phyloP scores from a whole-genome alignment of 148 eudicot species.

The Vaccinium darrowii region DNA sequence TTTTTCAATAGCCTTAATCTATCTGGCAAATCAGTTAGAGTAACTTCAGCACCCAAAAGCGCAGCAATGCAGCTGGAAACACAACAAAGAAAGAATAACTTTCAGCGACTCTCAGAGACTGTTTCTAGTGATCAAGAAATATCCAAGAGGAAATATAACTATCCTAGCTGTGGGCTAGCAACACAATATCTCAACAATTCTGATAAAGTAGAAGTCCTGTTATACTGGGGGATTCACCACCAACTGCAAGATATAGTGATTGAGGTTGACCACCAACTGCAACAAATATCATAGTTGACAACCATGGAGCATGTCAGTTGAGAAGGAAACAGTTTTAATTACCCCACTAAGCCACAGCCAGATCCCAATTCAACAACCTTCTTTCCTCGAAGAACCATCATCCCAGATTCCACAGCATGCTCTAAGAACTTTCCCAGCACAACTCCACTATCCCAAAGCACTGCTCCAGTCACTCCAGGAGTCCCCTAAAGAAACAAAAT shows the following conservation, averaged over 20 bases:
- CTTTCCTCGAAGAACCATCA: slow-evolving; percentile 65
- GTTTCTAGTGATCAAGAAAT: not conserved
- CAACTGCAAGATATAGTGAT: not conserved
- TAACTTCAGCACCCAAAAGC: slow-evolving; percentile 74
- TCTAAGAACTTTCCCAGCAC: slow-evolving; percentile 85
- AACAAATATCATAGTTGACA: not conserved
- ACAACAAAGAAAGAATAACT: not conserved
- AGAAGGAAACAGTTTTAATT: slow-evolving; percentile 16
- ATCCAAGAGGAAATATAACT: not conserved
- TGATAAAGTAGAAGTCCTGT: not conserved
- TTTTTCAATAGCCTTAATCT: slow-evolving; percentile 74
- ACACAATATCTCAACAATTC: not conserved
- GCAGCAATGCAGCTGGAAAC: slow-evolving; percentile 86
- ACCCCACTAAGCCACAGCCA: slow-evolving; percentile 97
- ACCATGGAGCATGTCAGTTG: not conserved
- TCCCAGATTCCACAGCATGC: slow-evolving; percentile 72
- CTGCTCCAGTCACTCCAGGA: slow-evolving; percentile 96
- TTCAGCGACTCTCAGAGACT: not conserved
- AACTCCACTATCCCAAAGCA: slow-evolving; percentile 97
- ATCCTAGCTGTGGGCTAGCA: not conserved
- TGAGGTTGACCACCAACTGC: not conserved
- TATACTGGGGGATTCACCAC: not conserved
- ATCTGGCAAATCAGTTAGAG: slow-evolving; percentile 83
- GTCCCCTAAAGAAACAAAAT: slow-evolving; percentile 42
- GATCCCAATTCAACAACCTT: slow-evolving; percentile 88